A percentile compares a stretch with the other conserved stretches of the same genome.
phyloP scores from a whole-genome alignment of 768 basidiomycete species.

The Lentinula sp. region DNA sequence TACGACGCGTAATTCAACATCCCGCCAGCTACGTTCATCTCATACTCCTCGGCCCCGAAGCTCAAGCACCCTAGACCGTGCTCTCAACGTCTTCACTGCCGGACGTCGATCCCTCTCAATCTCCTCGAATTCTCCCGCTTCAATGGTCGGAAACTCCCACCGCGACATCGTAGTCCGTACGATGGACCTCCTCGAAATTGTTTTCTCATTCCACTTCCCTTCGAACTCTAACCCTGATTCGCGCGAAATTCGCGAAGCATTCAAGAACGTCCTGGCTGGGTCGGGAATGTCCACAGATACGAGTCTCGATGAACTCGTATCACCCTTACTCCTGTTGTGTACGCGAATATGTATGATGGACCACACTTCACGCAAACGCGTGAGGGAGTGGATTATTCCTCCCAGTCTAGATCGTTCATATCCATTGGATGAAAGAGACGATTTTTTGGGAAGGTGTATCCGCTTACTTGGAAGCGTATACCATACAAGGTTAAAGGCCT shows the following conservation, averaged over 20 bases:
- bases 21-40: conserved; percentile 11
- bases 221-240: conserved; percentile 61
- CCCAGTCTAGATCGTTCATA: conserved; percentile 71
- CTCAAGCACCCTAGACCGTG: conserved; percentile 47
- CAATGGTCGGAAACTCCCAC: conserved; percentile 14
- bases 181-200: conserved; percentile 61
- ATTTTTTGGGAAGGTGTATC: conserved; percentile 74
- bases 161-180: conserved; percentile 56
- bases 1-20: conserved; percentile 25
- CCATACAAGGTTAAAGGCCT: conserved; percentile 64
- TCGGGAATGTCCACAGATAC: conserved; percentile 29
- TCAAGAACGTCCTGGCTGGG: conserved; percentile 31
- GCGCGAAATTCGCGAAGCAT: conserved; percentile 44
- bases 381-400: conserved; percentile 71
- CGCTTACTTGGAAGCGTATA: conserved; percentile 73
- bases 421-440: conserved; percentile 67
- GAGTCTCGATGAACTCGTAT: conserved; percentile 69
- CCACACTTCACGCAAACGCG: conserved; percentile 43
- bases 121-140: conserved; percentile 29
- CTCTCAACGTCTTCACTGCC: conserved; percentile 47
- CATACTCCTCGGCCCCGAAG: conserved; percentile 11
- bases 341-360: conserved; percentile 65
- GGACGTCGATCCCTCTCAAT: conserved; percentile 47
- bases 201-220: conserved; percentile 61
- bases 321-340: conserved; percentile 73